Evolutionary conservation across 2,329 filamentous ascomycete species (phyloP).

Genomic region (Cytospora paraplurivora): DNA sequence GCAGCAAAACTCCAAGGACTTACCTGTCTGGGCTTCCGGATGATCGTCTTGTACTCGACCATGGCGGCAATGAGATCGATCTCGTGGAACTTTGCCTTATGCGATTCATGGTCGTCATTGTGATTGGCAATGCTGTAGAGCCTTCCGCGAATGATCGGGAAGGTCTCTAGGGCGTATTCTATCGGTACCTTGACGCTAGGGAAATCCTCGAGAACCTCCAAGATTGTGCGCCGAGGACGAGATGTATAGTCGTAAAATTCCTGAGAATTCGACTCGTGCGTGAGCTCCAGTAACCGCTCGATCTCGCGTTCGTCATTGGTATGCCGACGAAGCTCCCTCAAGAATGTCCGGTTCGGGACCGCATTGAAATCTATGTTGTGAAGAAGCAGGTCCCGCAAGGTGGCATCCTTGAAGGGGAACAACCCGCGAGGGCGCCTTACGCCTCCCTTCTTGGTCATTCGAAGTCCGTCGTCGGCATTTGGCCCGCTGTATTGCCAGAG

Average conservation of each 20-base stretch:
- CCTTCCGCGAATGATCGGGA: constrained; percentile 82
- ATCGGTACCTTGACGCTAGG: constrained; percentile 79
- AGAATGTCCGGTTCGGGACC: constrained; percentile 86
- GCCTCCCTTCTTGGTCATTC: background rate
- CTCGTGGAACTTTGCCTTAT: background rate
- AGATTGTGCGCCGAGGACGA: constrained; percentile 82
- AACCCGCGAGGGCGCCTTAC: constrained; percentile 36
- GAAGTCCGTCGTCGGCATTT: background rate
- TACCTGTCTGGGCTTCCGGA: constrained; percentile 73
- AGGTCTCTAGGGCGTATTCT: constrained; percentile 68
- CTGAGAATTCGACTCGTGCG: constrained; percentile 75
- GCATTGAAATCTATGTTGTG: constrained; percentile 88
- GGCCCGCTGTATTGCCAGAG: constrained; percentile 32
- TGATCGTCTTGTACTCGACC: constrained; percentile 87
- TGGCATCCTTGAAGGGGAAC: constrained; percentile 48
- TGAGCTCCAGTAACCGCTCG: constrained; percentile 82
- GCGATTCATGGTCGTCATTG: background rate
- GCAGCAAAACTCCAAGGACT: background rate
- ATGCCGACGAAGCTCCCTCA: constrained; percentile 75
- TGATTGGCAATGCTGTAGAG: constrained; percentile 92
- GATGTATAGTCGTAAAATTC: constrained; percentile 97
- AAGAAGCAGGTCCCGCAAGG: constrained; percentile 74
- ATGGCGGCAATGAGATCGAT: constrained; percentile 82
- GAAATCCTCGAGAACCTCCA: constrained; percentile 93
- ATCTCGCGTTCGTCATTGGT: constrained; percentile 72